These are phyloP conservation scores for Leptographium galeiforme DNA, from an alignment of 2,329 filamentous ascomycete genomes.

Conservation along the genomic window DNA sequence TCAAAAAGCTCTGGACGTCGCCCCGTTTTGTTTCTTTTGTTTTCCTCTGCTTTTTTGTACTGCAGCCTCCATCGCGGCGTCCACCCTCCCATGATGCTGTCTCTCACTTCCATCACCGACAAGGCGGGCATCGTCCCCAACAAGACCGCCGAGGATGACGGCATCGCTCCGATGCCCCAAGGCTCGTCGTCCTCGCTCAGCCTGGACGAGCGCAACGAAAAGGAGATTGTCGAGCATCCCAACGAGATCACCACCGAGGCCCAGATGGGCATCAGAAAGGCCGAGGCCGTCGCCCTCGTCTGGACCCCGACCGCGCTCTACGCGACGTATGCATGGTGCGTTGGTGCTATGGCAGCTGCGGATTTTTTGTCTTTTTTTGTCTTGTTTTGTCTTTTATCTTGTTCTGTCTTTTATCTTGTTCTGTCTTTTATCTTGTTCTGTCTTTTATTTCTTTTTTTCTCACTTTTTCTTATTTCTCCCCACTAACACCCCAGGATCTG, in stretches of 20 bases:
- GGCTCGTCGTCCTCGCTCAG: not conserved
- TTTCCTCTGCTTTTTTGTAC: not conserved
- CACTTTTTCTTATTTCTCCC: not conserved
- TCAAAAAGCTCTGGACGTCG: too few relatives aligned
- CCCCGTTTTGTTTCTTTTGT: too few relatives aligned
- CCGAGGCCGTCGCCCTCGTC: conserved; percentile 31
- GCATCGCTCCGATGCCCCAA: not conserved
- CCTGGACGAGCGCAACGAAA: not conserved
- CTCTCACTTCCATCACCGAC: not conserved
- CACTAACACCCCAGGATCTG: conserved; percentile 16
- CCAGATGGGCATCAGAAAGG: conserved; percentile 32
- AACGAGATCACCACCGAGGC: conserved; percentile 9
- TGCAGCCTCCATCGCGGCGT: not conserved
- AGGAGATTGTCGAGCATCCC: not conserved
- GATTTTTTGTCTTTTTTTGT: too few relatives aligned
- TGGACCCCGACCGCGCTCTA: conserved; percentile 27
- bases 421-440: too few relatives aligned
- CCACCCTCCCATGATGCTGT: too few relatives aligned
- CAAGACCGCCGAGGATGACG: not conserved
- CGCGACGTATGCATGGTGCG: conserved; percentile 28
- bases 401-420: too few relatives aligned
- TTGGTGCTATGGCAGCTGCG: too few relatives aligned
- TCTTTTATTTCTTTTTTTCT: too few relatives aligned
- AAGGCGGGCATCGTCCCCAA: not conserved
- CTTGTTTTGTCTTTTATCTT: too few relatives aligned